These are phyloP conservation scores for Ophiostoma himal-ulmi DNA, from an alignment of 2,329 filamentous ascomycete species.

Conservation along the genomic window DNA sequence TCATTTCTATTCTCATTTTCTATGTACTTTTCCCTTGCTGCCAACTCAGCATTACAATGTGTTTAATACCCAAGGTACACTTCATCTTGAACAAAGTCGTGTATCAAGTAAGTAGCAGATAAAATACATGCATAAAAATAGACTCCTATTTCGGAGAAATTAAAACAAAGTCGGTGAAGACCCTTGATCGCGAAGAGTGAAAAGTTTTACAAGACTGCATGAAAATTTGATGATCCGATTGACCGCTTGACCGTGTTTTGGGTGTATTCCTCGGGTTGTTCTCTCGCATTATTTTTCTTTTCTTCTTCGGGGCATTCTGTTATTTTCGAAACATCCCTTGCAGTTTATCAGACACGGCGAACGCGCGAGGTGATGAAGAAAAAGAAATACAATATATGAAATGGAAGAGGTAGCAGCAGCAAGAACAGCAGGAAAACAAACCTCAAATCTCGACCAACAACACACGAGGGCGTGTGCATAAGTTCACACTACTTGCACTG, in stretches of 20 bases:
- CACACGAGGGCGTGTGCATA: slow-evolving; percentile 3
- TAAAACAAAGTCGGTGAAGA: slow-evolving; percentile 8
- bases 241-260: slow-evolving; percentile 7
- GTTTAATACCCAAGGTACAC: not conserved
- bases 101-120: not conserved
- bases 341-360: not conserved
- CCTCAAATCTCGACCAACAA: not conserved
- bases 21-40: not conserved
- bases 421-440: not conserved
- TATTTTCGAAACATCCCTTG: not conserved
- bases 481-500: not conserved
- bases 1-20: not conserved
- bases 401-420: not conserved
- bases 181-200: slow-evolving; percentile 7
- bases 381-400: not conserved
- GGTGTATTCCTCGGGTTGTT: not conserved
- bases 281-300: not conserved
- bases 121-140: not conserved
- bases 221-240: not conserved
- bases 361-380: not conserved
- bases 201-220: slow-evolving; percentile 9
- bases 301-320: not conserved
- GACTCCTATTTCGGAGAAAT: slow-evolving; percentile 5
- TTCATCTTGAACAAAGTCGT: not conserved
- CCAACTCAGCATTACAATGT: not conserved